Base-by-base conservation (phyloP, 306 rosid species). In the Gleditsia sinensis region DNA sequence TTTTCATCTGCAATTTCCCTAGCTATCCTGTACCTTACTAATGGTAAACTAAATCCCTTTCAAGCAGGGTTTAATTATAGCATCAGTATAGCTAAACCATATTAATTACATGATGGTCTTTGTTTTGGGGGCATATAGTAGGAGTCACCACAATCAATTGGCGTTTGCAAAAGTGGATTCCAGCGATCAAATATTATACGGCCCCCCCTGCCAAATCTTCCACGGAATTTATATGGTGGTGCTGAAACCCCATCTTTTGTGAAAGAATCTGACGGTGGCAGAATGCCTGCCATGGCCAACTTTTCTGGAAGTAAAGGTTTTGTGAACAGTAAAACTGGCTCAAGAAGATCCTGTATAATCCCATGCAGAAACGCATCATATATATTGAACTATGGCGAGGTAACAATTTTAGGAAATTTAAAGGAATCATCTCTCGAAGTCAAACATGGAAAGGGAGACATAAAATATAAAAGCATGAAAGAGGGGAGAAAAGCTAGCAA, bases 181-280 rank as follows among this genome's bases (percentile, higher is more conserved):
- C 92, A 94, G 69, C 96, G 75, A 67, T 94, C 99, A 69, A 92
- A 94, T 85, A 94, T 82, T 79, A 94, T 84, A 19, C 97, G 89
- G 75, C 99, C 99, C 13, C 99, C 99, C 34, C 97, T 88, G 69
- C 99, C 99, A 16, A 94, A 84, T 84, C 99, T 84, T 46, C 99
- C 99, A 0, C 87, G 91, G 49, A 80, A 83, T 78, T 76, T 94
- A 79, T 59, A 82, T 4, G 95, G 67, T 13, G 88, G 62, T 75
- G 86, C n/a, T 43, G 97, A 72, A 40, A 77, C 83, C 48, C 90
- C 90, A 62, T 83, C 82, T 75, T 75, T 81, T 16, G 80, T n/a
- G 46, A 84, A 71, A 40, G 90, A 65, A 72, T 94, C 89, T 54
- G 67, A 61, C 3, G 96, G 94, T 17, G 90, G 92, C 25, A 84